Percentiles rank a stretch among this genome's conserved stretches.
phyloP scores from a whole-genome alignment of 2,329 filamentous ascomycete species.

The Graphiopsis chlorocephala region DNA sequence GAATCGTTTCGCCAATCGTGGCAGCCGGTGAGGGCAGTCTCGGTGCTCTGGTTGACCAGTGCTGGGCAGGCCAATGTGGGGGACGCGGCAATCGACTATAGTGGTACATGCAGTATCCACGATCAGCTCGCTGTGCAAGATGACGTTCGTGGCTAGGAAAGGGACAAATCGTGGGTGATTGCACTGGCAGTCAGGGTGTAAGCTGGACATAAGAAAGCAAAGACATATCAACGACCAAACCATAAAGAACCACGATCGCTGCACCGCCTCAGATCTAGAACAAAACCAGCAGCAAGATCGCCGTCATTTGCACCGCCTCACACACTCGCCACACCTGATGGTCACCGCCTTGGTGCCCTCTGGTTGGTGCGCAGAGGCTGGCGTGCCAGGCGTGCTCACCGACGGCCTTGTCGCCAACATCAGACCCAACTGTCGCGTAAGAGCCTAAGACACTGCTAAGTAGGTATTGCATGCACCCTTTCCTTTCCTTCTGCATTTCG shows the following conservation, averaged over 20 bases:
- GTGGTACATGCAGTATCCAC: background rate
- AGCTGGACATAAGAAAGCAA: background rate
- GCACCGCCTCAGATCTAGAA: conserved; percentile 4
- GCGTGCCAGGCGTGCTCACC: background rate
- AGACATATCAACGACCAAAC: background rate
- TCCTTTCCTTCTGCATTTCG: background rate
- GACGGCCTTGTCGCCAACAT: conserved; percentile 4
- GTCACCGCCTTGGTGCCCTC: conserved; percentile 1
- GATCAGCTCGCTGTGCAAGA: background rate
- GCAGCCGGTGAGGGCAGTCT: background rate
- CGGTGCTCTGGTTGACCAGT: background rate
- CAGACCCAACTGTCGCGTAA: background rate
- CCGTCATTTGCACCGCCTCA: conserved; percentile 1
- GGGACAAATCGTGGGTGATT: background rate
- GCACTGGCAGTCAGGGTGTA: background rate
- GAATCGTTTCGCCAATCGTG: background rate
- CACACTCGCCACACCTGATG: background rate
- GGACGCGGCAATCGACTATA: background rate
- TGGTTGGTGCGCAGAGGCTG: conserved; percentile 11
- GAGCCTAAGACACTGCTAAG: conserved; percentile 4
- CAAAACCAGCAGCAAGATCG: background rate
- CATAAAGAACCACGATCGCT: background rate
- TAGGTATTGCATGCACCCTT: background rate
- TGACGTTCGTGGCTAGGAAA: background rate
- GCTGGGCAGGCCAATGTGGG: background rate